A percentile compares a stretch with the other conserved stretches of the same genome.
These are phyloP conservation scores for Fremontodendron californicum DNA, from an alignment of 345 rosid species.

Conservation along the genomic window DNA sequence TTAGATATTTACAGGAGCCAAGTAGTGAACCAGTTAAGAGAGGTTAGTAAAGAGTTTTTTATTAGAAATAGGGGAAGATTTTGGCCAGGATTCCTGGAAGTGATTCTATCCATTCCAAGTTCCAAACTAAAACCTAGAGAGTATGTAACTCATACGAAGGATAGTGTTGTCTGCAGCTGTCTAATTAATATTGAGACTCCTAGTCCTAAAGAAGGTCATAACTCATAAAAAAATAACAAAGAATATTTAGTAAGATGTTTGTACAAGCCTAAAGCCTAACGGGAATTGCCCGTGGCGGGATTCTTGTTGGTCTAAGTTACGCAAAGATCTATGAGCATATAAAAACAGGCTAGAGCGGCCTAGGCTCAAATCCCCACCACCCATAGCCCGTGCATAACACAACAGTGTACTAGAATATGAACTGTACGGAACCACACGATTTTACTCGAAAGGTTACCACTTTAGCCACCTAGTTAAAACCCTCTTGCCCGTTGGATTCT, in stretches of 20 bases:
- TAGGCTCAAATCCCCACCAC: slow-evolving; percentile 7
- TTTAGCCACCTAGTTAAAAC: background rate
- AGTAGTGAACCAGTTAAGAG: too few relatives aligned
- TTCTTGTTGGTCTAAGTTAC: background rate
- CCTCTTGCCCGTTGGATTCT: slow-evolving; percentile 6
- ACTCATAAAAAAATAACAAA: background rate
- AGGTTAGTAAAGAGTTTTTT: background rate
- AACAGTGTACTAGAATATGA: background rate
- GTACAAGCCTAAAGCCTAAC: background rate
- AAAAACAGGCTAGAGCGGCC: background rate
- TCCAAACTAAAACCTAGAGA: background rate
- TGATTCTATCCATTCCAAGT: background rate
- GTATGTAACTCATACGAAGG: background rate
- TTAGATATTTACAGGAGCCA: background rate
- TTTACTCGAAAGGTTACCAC: background rate
- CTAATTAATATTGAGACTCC: background rate
- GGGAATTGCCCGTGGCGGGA: background rate
- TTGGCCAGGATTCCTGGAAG: slow-evolving; percentile 7
- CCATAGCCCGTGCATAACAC: background rate
- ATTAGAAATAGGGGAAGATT: background rate
- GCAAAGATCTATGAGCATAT: background rate
- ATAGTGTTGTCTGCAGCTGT: background rate
- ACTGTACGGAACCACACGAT: background rate
- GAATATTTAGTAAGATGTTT: background rate
- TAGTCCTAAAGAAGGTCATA: background rate